A percentile compares a stretch with the other conserved stretches of the same genome.
Conservation (phyloP, 2,329 filamentous ascomycete species). For the Exophiala alcalophila region DNA sequence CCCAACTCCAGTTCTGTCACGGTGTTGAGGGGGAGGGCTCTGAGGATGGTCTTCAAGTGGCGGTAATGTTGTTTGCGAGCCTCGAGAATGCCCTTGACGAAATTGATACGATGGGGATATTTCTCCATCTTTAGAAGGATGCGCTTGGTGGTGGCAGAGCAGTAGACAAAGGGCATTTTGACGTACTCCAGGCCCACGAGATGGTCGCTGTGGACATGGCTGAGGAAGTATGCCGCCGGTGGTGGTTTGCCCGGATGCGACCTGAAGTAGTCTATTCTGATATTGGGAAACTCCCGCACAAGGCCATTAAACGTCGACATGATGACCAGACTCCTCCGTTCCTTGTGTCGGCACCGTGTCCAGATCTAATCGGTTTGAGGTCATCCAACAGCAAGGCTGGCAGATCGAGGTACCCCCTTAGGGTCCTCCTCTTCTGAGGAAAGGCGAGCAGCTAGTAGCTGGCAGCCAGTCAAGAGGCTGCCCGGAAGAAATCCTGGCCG, state of each 20-base stretch:
- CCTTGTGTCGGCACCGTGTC: too few species aligned
- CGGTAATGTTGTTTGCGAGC: slow-evolving; percentile 70
- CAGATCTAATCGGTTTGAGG: too few species aligned
- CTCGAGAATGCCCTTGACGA: slow-evolving; percentile 73
- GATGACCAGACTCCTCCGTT: slow-evolving; percentile 3
- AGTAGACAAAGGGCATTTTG: slow-evolving; percentile 81
- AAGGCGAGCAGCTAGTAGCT: slow-evolving; percentile 6
- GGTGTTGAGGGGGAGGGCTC: slow-evolving; percentile 77
- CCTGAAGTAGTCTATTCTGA: slow-evolving; percentile 81
- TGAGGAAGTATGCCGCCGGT: slow-evolving; percentile 81
- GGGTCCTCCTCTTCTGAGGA: too few species aligned
- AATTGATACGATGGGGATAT: slow-evolving; percentile 76
- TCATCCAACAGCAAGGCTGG: slow-evolving; percentile 22
- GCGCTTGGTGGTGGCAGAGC: slow-evolving; percentile 77
- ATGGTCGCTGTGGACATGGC: slow-evolving; percentile 91
- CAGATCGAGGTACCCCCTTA: background rate
- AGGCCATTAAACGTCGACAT: slow-evolving; percentile 79
- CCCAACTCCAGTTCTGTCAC: slow-evolving; percentile 72
- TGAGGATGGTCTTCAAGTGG: slow-evolving; percentile 69
- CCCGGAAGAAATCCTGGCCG: slow-evolving; percentile 9
- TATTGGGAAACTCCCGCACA: slow-evolving; percentile 73
- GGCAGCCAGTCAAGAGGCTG: slow-evolving; percentile 9
- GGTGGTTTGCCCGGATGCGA: slow-evolving; percentile 52
- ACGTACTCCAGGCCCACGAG: slow-evolving; percentile 74
- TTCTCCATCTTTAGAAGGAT: slow-evolving; percentile 76